Evolutionary conservation across 345 rosid species (phyloP), one percentile per base, ranked within the genome.

Genomic region (Lepidium didymum): DNA sequence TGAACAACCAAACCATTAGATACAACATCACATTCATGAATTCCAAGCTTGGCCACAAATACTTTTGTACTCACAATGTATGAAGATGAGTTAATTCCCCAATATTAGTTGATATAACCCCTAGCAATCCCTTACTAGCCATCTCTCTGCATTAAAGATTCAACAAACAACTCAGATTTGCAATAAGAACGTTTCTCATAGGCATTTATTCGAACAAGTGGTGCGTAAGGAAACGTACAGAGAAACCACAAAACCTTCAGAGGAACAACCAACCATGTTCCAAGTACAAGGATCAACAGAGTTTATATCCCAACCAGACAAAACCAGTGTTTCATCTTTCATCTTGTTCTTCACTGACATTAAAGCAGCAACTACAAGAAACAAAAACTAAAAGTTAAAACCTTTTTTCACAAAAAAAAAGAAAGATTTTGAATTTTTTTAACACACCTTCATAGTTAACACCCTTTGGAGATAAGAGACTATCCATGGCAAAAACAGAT

Each of bases 201-300:
- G 15, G 7, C 64, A 62, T 68, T 51, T 21, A 4, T 11, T 57
- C 27, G 23, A 60, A 53, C 41, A 53, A 14, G 15, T 11, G 18
- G 12, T 58, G 62, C 1, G 29, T 6, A 25, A 27, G 0, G 37
- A 58, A 11, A 74, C 98, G 73, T 75, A 93, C 98, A 90, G 83
- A 25, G 97, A 90, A 60, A 76, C 61, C 8, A 90, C 98, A 65
- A 77, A 86, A 15, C 97, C 97, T 76, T 88, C 83, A 46, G 64
- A 16, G 31, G 98, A 93, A 71, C 97, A 93, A 68, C 86, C 91
- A 23, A 93, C 92, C 98, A 88, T 93, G 72, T 78, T 84, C 98
- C 98, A 93, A 69, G 98, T 90, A 76, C 98, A 93, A 25, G 98
- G 96, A 77, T 93, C 98, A 73, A 93, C 98, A 2, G 98, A 93